Base-by-base conservation (phyloP, 805 yeast species). In the Diddensiella transvaalensis region DNA sequence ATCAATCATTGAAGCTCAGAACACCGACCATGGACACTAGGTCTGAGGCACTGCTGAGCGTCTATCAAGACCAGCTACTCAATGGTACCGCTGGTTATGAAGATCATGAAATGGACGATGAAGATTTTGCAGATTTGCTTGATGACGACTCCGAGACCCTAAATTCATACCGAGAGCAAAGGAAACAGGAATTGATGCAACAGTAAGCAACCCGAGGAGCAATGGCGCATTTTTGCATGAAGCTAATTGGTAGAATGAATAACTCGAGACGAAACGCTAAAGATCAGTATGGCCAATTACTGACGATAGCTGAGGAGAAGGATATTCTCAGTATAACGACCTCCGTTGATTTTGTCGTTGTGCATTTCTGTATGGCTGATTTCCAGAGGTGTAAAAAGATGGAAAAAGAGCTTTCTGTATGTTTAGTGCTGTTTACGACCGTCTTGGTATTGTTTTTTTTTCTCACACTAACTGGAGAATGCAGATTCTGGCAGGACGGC, bases 311-410 rank as follows among this genome's bases (percentile, higher is more conserved):
- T 1, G 72, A 73, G 29, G 95, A 86, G 61, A 78, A 78, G 48
- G 75, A 73, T 42, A 66, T 85, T 22, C 73, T 86, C 68, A 73
- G 74, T 40, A 58, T 67, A 2, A 78, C 83, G 1, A 66, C 81
- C 4, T 60, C 63, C 0, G 59, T 69, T 1, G 71, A 69, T 21
- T 55, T 60, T 8, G 71, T 73, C 1, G 72, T 85, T 3, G 73
- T 86, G 3, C 86, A 84, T 56, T 84, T 87, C 59, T 80, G 73
- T 59, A 80, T 82, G 51, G 78, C 79, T 5, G 66, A 69, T 22
- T 87, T 87, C 58, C 59, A 63, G 26, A 77, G 83, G 52, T 87
- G 96, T 65, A 60, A 66, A 40, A 63, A 72, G 18, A 78, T 87
- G 84, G 77, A 81, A 51, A 61, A 69, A 3, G 71, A 73, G 51